Evolutionary conservation across 306 rosid genomes (phyloP), one percentile per base, ranked within the genome.

Genomic region (Crotalaria pallida): DNA sequence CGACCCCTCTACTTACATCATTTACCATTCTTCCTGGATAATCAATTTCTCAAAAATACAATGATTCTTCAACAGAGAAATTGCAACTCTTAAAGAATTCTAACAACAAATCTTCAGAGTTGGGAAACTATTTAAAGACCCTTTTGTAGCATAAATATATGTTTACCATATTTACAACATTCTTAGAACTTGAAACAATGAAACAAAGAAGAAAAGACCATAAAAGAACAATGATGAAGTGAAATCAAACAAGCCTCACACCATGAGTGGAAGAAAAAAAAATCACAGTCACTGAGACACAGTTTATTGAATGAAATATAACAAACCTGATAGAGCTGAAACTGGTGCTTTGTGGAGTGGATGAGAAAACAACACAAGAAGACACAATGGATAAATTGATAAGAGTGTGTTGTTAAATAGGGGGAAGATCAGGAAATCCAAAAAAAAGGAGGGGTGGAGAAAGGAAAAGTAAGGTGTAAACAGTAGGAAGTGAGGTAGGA

Each of bases 401-500:
- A 44, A 15, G 76, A 47, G 57, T 71, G 31, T 55, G 22, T 23
- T 22, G 65, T 77, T 75, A 81, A 79, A 67, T 23, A 84, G 5
- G 34, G 33, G 71, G 41, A 67, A 48, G 62, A 34, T 59, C 70
- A 75, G 75, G 19, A 67, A 68, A 66, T 24, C 17, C 31, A 7
- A 49, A 24, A 44, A n/a, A 67, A 55, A 27, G 23, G 15, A 69
- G 53, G 29, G 23, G n/a, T n/a, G n/a, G n/a, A n/a, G n/a, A n/a
- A n/a, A n/a, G n/a, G n/a, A n/a, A n/a, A n/a, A n/a, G n/a, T n/a
- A n/a, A n/a, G n/a, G n/a, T n/a, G n/a, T n/a, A 48, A 69, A 88
- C 83, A 29, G 76, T 41, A 43, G 73, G 78, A 86, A 82, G 81
- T 59, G 47, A 72, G 82, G 86, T 74, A 69, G 82, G 96, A 91